A percentile compares a stretch with the other conserved stretches of the same genome.
Conservation (phyloP, 805 yeast species). For the Saturnispora quitensis region DNA sequence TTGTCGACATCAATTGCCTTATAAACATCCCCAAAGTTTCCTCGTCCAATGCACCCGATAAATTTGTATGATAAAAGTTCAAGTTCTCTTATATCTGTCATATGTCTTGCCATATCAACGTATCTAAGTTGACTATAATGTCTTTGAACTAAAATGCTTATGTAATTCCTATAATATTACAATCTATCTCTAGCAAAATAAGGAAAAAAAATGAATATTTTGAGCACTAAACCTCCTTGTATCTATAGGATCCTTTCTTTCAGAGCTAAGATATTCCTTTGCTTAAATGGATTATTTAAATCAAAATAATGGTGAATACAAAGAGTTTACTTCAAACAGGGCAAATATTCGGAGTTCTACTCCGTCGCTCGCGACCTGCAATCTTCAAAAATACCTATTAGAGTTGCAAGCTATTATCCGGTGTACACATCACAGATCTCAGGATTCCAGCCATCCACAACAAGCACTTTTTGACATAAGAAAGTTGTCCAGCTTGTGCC, state of each 20-base stretch:
- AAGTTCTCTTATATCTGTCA: neutral
- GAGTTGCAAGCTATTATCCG: neutral
- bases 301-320: neutral
- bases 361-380: neutral
- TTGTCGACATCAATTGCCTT: constrained; percentile 36
- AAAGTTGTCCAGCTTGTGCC: constrained; percentile 38
- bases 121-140: neutral
- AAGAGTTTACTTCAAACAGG: neutral
- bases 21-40: constrained; percentile 84
- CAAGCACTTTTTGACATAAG: constrained; percentile 27
- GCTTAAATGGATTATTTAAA: neutral
- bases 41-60: constrained; percentile 62
- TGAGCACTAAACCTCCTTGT: neutral
- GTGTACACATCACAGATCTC: constrained; percentile 9
- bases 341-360: neutral
- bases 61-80: constrained; percentile 19
- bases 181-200: neutral
- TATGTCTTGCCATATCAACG: neutral
- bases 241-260: neutral
- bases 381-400: constrained; percentile 2
- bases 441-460: constrained; percentile 13
- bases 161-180: neutral
- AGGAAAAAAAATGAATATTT: neutral
- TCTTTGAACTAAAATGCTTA: neutral
- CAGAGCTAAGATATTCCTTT: neutral